These are phyloP conservation scores for Aspergillus sp. DNA, from an alignment of 2,329 filamentous ascomycete genomes.

Conservation along the genomic window DNA sequence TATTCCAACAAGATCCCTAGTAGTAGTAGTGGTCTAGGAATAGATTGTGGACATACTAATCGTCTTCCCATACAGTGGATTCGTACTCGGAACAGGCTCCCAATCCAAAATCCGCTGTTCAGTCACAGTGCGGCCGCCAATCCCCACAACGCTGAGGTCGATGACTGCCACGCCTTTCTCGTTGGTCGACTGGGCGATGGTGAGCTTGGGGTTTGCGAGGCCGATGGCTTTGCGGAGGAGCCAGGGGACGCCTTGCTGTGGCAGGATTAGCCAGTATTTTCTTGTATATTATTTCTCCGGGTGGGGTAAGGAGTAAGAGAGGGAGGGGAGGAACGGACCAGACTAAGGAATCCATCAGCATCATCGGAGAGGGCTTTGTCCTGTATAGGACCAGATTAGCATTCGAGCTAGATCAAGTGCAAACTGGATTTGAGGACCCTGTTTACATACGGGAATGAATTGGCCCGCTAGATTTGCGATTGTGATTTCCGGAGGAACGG, in stretches of 20 bases:
- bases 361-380: background rate
- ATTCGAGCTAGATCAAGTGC: background rate
- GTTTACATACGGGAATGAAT: background rate
- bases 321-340: background rate
- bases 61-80: background rate
- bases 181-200: background rate
- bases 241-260: constrained; percentile 65
- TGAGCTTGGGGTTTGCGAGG: background rate
- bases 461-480: background rate
- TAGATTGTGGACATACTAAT: background rate
- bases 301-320: background rate
- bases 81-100: background rate
- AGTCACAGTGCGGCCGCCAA: background rate
- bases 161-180: background rate
- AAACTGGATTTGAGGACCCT: background rate
- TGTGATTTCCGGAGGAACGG: background rate
- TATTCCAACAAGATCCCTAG: too few relatives aligned
- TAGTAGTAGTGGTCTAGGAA: background rate
- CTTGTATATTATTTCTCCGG: background rate
- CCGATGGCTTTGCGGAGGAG: constrained; percentile 80
- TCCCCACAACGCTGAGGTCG: background rate
- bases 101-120: background rate
- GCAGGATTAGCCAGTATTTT: background rate
- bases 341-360: background rate
- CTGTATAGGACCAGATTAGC: background rate